Evolutionary conservation across 2,329 filamentous ascomycete species (phyloP).

Genomic region (Paraconiothyrium brasiliense): DNA sequence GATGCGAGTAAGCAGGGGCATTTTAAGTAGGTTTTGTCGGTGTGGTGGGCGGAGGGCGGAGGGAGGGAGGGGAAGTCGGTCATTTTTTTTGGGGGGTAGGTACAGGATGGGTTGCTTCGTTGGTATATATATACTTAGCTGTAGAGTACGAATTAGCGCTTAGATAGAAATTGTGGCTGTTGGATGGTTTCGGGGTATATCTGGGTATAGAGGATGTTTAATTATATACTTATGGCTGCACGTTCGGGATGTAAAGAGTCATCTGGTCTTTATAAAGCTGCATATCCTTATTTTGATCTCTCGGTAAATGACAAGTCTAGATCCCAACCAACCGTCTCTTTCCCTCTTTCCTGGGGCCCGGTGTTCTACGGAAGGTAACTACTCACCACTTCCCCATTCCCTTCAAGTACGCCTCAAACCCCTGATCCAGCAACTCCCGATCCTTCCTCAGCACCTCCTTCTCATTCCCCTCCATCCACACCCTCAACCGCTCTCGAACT

Average conservation of each 20-base stretch:
- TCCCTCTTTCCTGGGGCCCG: too few species aligned
- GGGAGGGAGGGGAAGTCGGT: background rate
- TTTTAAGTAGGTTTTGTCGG: background rate
- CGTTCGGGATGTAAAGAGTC: too few species aligned
- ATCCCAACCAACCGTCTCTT: too few species aligned
- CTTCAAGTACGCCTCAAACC: constrained; percentile 64
- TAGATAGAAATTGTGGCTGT: background rate
- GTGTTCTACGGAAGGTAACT: too few species aligned
- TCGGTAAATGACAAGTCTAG: too few species aligned
- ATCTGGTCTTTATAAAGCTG: too few species aligned
- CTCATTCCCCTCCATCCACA: constrained; percentile 71
- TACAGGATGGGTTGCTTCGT: background rate
- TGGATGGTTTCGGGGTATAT: background rate
- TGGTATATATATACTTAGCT: background rate
- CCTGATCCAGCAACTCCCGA: constrained; percentile 63
- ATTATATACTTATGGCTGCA: too few species aligned
- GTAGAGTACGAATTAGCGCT: background rate
- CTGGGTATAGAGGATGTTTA: too few species aligned
- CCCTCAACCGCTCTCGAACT: constrained; percentile 66
- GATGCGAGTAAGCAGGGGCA: constrained; percentile 10
- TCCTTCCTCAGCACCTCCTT: constrained; percentile 73
- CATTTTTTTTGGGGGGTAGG: background rate
- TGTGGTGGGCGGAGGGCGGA: background rate
- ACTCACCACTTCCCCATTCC: constrained; percentile 45
- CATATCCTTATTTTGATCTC: too few species aligned